These are phyloP conservation scores for Domatiomyces catenatus DNA, from an alignment of 2,329 filamentous ascomycete species.

Conservation along the genomic window DNA sequence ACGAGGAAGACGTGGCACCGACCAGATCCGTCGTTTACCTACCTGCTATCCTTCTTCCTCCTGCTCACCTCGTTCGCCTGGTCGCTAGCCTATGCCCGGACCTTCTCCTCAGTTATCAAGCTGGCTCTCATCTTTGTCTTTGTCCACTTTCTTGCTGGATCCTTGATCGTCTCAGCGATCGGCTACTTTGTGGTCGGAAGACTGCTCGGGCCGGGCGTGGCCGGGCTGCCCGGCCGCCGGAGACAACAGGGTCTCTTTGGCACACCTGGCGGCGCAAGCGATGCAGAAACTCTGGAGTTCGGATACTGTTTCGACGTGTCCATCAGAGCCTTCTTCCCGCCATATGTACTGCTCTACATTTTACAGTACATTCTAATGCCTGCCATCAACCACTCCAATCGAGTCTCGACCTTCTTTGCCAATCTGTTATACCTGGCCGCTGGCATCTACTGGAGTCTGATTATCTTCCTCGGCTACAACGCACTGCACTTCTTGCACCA, in stretches of 20 bases:
- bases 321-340: constrained; percentile 51
- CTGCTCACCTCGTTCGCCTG: constrained; percentile 39
- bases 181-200: constrained; percentile 50
- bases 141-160: constrained; percentile 46
- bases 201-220: constrained; percentile 40
- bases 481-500: constrained; percentile 52
- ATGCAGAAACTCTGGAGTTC: constrained; percentile 48
- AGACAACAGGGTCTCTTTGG: constrained; percentile 42
- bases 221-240: constrained; percentile 31
- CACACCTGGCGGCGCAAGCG: constrained; percentile 30
- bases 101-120: constrained; percentile 31
- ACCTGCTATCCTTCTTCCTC: constrained; percentile 53
- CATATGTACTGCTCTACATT: constrained; percentile 52
- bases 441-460: constrained; percentile 50
- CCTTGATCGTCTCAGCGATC: constrained; percentile 44
- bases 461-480: constrained; percentile 55
- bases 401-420: constrained; percentile 40
- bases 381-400: constrained; percentile 31
- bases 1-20: constrained; percentile 57
- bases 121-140: constrained; percentile 36
- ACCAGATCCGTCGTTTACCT: constrained; percentile 54
- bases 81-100: constrained; percentile 41
- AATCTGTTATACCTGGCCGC: constrained; percentile 54
- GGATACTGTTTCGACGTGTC: constrained; percentile 58
- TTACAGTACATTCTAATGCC: constrained; percentile 54